These are phyloP conservation scores for Neodidymelliopsis sp. DNA, from an alignment of 2,329 filamentous ascomycete genomes.

Conservation along the genomic window DNA sequence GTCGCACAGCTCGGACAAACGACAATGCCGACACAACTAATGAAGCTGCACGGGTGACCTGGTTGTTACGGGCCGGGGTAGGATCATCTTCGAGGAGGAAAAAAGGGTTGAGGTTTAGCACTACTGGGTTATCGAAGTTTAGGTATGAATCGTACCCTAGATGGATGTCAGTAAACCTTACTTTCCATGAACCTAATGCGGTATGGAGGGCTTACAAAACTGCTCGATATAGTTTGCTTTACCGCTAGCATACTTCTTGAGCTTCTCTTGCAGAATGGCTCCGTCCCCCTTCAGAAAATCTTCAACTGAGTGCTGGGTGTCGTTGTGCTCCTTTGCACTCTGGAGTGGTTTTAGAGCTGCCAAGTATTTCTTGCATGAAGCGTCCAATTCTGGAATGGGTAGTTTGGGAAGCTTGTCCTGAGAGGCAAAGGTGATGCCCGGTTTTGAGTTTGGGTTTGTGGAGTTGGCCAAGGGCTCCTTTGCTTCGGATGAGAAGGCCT, in stretches of 20 bases:
- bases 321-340: slow-evolving; percentile 78
- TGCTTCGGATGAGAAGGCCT: slow-evolving; percentile 57
- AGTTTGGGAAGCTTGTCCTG: slow-evolving; percentile 91
- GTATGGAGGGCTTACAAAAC: slow-evolving; percentile 82
- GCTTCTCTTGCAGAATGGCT: slow-evolving; percentile 82
- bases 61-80: slow-evolving; percentile 93
- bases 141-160: slow-evolving; percentile 98
- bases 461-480: slow-evolving; percentile 56
- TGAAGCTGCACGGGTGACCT: slow-evolving; percentile 92
- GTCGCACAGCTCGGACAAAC: slow-evolving; percentile 90
- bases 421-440: slow-evolving; percentile 84
- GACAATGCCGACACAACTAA: slow-evolving; percentile 88
- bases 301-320: slow-evolving; percentile 79
- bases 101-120: slow-evolving; percentile 96
- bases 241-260: slow-evolving; percentile 88
- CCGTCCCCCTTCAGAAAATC: slow-evolving; percentile 86
- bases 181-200: too few relatives aligned
- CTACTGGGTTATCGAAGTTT: slow-evolving; percentile 97
- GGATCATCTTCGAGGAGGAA: slow-evolving; percentile 97
- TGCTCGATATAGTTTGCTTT: slow-evolving; percentile 98
- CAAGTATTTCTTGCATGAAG: slow-evolving; percentile 80
- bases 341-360: slow-evolving; percentile 83
- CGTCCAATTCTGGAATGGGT: slow-evolving; percentile 87
- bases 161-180: slow-evolving; percentile 3
- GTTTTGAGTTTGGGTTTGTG: slow-evolving; percentile 64